Base-by-base conservation (phyloP, 768 basidiomycete species). In the Kwoniella heveanensis region DNA sequence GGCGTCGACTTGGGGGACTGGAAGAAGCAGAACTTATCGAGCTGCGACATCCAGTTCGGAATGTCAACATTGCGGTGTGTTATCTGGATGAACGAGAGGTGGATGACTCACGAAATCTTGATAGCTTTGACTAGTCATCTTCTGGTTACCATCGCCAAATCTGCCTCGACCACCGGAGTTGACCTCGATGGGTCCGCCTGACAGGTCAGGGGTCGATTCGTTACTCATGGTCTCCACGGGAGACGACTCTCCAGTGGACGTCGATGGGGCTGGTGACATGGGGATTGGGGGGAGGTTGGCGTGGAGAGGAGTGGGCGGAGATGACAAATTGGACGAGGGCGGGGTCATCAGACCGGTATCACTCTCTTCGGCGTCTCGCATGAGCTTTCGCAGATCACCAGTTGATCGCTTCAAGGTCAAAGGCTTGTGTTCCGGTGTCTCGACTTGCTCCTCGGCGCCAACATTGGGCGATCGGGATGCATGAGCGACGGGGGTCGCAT, bases 11-110 rank as follows among this genome's bases (percentile, higher is more conserved):
- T 29, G 12, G 74, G 69, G 8, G 77, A 70, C 51, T 76, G 76
- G 71, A 77, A 80, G 66, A 80, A 80, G 64, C 79, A 80, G 64
- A 76, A 80, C 36, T 70, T 71, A 29, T 76, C 71, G 21, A 79
- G 66, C 78, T 79, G 58, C 6, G 32, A n/a, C n/a, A n/a, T n/a
- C n/a, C n/a, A n/a, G n/a, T n/a, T n/a, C n/a, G n/a, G n/a, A n/a
- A n/a, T n/a, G n/a, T n/a, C n/a, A n/a, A n/a, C n/a, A n/a, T n/a
- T n/a, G n/a, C n/a, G n/a, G n/a, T n/a, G n/a, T n/a, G n/a, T n/a
- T n/a, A n/a, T n/a, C n/a, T n/a, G n/a, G n/a, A n/a, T n/a, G n/a
- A n/a, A n/a, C n/a, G n/a, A n/a, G n/a, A n/a, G n/a, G n/a, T n/a
- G n/a, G n/a, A n/a, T n/a, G n/a, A 76, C 79, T 72, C 48, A 80